A percentile compares a stretch with the other conserved stretches of the same genome.
These are phyloP conservation scores for Phlebiopsis flavidoalba DNA, from an alignment of 768 basidiomycete species.

Conservation along the genomic window DNA sequence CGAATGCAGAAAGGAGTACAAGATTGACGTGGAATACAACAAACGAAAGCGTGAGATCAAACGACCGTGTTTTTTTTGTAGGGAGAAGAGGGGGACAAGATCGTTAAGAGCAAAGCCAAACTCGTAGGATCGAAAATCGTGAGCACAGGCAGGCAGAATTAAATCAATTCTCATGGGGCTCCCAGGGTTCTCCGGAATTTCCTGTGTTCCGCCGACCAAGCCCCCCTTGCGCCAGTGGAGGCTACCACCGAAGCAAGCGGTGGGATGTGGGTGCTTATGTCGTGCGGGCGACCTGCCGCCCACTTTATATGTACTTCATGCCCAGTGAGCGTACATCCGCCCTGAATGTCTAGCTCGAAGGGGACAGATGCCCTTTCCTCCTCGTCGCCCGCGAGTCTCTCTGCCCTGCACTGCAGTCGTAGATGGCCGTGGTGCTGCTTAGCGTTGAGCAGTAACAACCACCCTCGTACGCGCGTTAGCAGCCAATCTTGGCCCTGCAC, in stretches of 20 bases:
- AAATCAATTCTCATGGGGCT: conserved; percentile 16
- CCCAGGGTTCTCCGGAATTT: conserved; percentile 11
- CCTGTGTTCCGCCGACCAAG: not conserved
- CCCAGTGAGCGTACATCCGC: conserved; percentile 80
- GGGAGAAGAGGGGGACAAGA: no score
- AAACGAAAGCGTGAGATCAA: not conserved
- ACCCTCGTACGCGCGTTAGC: conserved; percentile 22
- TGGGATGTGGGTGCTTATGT: not conserved
- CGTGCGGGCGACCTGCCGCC: not conserved
- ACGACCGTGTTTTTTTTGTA: no score
- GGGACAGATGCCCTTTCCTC: conserved; percentile 19
- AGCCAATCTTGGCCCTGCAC: conserved; percentile 17
- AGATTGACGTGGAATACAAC: not conserved
- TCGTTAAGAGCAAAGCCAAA: no score
- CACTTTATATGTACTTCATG: conserved; percentile 34
- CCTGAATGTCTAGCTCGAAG: conserved; percentile 86
- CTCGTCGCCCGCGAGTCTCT: conserved; percentile 50
- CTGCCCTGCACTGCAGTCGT: conserved; percentile 67
- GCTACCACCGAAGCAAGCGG: conserved; percentile 2
- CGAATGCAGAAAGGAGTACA: not conserved
- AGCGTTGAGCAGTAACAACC: conserved; percentile 7
- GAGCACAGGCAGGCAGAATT: not conserved
- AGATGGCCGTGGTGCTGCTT: conserved; percentile 17
- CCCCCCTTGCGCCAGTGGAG: not conserved
- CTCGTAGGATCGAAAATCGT: no score